Evolutionary conservation across 2,329 filamentous ascomycete species (phyloP).

Genomic region (Pseudogymnoascus sp.): DNA sequence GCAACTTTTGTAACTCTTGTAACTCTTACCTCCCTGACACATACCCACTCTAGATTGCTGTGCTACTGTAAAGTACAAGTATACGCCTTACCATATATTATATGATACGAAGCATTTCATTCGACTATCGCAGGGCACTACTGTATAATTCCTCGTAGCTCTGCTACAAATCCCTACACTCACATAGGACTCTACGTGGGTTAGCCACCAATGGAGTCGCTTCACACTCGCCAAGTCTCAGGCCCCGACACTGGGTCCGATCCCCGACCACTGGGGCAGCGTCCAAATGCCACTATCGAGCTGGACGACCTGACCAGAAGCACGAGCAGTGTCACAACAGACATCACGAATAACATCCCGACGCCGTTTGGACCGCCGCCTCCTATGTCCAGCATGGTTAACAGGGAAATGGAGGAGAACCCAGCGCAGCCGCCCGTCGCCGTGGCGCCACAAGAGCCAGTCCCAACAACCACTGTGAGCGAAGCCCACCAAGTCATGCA

Average conservation of each 20-base stretch:
- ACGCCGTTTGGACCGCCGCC: neutral
- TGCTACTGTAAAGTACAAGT: neutral
- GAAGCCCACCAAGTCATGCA: neutral
- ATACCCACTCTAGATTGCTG: neutral
- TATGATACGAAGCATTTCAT: neutral
- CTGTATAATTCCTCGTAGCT: neutral
- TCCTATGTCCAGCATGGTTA: conserved; percentile 3
- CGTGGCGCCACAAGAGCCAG: neutral
- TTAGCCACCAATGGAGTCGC: conserved; percentile 5
- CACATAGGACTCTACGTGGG: neutral
- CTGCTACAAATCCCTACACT: conserved; percentile 7
- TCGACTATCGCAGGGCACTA: conserved; percentile 1
- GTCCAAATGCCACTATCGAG: conserved; percentile 6
- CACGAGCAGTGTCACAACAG: conserved; percentile 4
- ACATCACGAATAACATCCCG: neutral
- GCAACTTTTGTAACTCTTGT: conserved; percentile 1
- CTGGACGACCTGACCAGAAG: conserved; percentile 8
- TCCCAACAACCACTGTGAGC: neutral
- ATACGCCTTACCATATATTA: neutral
- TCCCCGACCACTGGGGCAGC: neutral
- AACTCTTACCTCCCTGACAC: neutral
- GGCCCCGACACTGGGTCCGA: neutral
- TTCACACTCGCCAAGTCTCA: conserved; percentile 5
- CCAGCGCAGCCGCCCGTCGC: neutral
- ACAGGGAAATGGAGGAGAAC: conserved; percentile 7